Conservation (phyloP, 129 eudicot species). For the Oenanthe sinensis region DNA sequence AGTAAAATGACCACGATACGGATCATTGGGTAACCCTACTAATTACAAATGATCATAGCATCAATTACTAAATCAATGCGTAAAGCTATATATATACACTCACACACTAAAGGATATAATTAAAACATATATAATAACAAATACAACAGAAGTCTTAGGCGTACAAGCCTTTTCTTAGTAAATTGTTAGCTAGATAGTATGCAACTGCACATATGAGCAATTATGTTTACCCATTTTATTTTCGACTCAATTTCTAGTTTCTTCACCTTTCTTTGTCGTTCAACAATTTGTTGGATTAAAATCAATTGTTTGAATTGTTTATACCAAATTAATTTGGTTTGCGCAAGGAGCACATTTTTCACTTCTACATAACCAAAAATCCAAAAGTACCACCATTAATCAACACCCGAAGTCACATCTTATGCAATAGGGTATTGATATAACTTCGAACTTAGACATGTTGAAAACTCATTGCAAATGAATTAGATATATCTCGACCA, state of each 20-base stretch:
- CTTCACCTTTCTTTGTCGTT: too few relatives aligned
- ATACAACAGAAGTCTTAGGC: not conserved
- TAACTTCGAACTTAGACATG: too few relatives aligned
- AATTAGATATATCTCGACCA: too few relatives aligned
- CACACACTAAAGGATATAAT: too few relatives aligned
- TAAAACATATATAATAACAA: not conserved
- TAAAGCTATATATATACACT: not conserved
- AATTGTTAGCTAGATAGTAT: not conserved
- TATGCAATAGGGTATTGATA: too few relatives aligned
- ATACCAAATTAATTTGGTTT: too few relatives aligned
- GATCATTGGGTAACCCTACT: not conserved
- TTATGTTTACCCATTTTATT: too few relatives aligned
- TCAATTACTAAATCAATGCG: not conserved
- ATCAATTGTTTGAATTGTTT: too few relatives aligned
- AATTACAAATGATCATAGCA: not conserved
- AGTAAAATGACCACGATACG: not conserved
- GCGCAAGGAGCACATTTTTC: not conserved
- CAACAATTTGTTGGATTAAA: too few relatives aligned
- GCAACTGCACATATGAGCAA: not conserved
- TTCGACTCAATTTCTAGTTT: too few relatives aligned
- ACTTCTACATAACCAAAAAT: not conserved
- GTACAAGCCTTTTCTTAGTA: not conserved
- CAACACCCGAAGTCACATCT: not conserved
- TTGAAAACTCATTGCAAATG: too few relatives aligned
- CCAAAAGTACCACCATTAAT: not conserved